A percentile compares a stretch with the other conserved stretches of the same genome.
Conservation (phyloP, 768 basidiomycete species). For the Termitomyces sp. region DNA sequence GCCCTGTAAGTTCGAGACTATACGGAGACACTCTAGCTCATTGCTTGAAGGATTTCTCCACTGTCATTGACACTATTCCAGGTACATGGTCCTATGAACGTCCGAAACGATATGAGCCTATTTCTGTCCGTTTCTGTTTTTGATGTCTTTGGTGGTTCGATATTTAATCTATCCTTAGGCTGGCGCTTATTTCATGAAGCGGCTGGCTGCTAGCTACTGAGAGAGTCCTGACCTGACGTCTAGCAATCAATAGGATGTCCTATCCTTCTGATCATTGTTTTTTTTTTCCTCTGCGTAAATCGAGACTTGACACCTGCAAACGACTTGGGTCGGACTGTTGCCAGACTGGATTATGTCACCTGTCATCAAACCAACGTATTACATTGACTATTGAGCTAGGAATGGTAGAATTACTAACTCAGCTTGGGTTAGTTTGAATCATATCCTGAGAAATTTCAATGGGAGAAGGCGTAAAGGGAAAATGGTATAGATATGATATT, state of each 20-base stretch:
- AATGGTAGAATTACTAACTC: too few species aligned
- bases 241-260: neutral
- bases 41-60: slow-evolving; percentile 28
- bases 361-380: too few species aligned
- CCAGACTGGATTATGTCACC: too few species aligned
- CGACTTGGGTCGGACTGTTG: too few species aligned
- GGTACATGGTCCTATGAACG: slow-evolving; percentile 39
- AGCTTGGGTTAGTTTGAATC: too few species aligned
- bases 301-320: neutral
- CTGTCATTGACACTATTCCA: slow-evolving; percentile 44
- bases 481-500: too few species aligned
- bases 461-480: too few species aligned
- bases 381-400: too few species aligned
- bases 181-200: slow-evolving; percentile 31
- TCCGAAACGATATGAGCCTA: slow-evolving; percentile 47
- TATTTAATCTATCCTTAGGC: slow-evolving; percentile 19
- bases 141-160: neutral
- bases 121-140: slow-evolving; percentile 23
- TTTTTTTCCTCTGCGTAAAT: neutral
- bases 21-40: slow-evolving; percentile 10
- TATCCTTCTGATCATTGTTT: neutral
- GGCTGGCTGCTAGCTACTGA: slow-evolving; percentile 31
- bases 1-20: slow-evolving; percentile 19
- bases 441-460: too few species aligned
- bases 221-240: neutral